phyloP scores from a whole-genome alignment of 352 stramenopile genomes.

The Phytophthora chlamydospora region DNA sequence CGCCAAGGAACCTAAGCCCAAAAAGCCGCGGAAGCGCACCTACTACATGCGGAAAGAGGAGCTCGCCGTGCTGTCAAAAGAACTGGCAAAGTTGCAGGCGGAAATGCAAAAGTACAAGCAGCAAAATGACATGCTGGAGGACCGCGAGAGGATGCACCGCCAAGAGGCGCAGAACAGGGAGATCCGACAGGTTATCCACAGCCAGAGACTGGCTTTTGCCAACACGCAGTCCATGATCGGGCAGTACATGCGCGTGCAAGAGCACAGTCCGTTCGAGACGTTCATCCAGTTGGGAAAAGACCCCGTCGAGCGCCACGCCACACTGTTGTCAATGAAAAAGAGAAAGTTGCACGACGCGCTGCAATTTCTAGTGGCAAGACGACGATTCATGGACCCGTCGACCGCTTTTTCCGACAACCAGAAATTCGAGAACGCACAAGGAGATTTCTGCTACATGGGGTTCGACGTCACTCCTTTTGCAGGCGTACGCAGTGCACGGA shows the following conservation, averaged over 20 bases:
- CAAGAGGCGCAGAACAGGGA: slow-evolving; percentile 33
- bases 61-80: slow-evolving; percentile 27
- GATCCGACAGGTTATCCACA: slow-evolving; percentile 39
- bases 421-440: slow-evolving; percentile 47
- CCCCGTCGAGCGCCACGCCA: slow-evolving; percentile 33
- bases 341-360: slow-evolving; percentile 44
- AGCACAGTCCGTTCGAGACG: slow-evolving; percentile 44
- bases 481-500: slow-evolving; percentile 27
- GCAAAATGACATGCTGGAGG: slow-evolving; percentile 28
- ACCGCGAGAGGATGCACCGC: slow-evolving; percentile 24
- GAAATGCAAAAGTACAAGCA: slow-evolving; percentile 31
- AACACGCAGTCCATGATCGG: slow-evolving; percentile 47
- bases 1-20: slow-evolving; percentile 19
- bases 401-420: slow-evolving; percentile 47
- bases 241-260: slow-evolving; percentile 49
- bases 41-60: slow-evolving; percentile 63
- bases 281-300: slow-evolving; percentile 48
- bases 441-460: slow-evolving; percentile 47
- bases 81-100: slow-evolving; percentile 30
- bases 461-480: slow-evolving; percentile 64
- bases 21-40: slow-evolving; percentile 43
- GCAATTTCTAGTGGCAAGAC: slow-evolving; percentile 40
- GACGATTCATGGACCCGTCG: slow-evolving; percentile 39
- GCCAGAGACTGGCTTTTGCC: slow-evolving; percentile 44
- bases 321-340: slow-evolving; percentile 44